Evolutionary conservation across 345 rosid species (phyloP), one percentile per base, ranked within the genome.

Genomic region (Brassica cretica): DNA sequence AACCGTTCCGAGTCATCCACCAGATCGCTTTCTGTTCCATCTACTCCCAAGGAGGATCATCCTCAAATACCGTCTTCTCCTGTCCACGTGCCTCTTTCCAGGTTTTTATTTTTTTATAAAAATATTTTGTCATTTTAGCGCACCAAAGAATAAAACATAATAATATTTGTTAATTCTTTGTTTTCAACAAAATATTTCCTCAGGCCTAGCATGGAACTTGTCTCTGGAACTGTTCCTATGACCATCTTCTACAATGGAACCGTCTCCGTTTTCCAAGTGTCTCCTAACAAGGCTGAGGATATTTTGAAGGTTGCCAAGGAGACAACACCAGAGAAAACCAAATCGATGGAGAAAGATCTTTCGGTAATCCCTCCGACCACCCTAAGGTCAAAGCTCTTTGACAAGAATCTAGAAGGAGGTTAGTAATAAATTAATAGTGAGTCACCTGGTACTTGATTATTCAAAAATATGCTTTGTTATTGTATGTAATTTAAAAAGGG

Each of bases 231-330:
- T 0, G 86, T 87, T 72, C 97, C 99, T 5, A 61, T 95, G 87
- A 95, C 99, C 2, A 91, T 95, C n/a, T 93, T 95, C 78, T 95
- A 93, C 83, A 90, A 88, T 19, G 99, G 99, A 76, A 81, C 78
- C 6, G 98, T 95, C 19, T 62, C 89, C 3, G 88, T 90, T 25
- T 92, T 86, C 68, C 86, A 91, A 66, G 82, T 95, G 24, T 83
- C 90, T 71, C 86, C 51, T 16, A 84, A 85, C 59, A 93, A 86
- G 82, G 97, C 89, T n/a, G 93, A 85, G 51, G 55, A 71, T 66
- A 87, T 92, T 70, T 7, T 92, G 84, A 90, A 85, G 75, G 71
- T 90, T 3, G 95, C 90, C 7, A 85, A 70, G 55, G 86, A 88
- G 73, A 86, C 86, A 58, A 49, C 72, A 49, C 66, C 86, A 1